A percentile compares a stretch with the other conserved stretches of the same genome.
Conservation (phyloP, 352 stramenopile species). For the Globisporangium apiculatum region DNA sequence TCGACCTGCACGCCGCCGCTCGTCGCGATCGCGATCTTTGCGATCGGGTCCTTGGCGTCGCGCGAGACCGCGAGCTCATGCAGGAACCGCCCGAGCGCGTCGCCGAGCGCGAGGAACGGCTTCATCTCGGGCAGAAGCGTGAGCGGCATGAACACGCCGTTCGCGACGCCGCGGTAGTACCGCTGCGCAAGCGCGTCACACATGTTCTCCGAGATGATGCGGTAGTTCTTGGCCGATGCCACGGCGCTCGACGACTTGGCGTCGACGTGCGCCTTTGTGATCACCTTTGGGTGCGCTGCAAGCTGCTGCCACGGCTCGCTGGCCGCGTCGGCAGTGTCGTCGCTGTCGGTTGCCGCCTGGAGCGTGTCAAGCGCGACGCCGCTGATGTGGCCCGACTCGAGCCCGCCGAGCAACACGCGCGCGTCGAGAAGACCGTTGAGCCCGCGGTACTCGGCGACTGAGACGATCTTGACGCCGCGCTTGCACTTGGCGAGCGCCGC, state of each 20-base stretch:
- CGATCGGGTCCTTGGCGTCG: constrained; percentile 56
- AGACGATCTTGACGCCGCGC: constrained; percentile 85
- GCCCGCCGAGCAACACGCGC: constrained; percentile 56
- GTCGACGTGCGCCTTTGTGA: constrained; percentile 86
- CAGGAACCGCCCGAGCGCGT: constrained; percentile 66
- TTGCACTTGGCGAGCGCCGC: constrained; percentile 86
- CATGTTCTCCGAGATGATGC: constrained; percentile 71
- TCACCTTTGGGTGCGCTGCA: constrained; percentile 82
- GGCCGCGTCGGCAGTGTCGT: constrained; percentile 9
- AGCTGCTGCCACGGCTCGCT: constrained; percentile 53
- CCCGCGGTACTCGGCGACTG: constrained; percentile 65
- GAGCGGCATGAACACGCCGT: constrained; percentile 77
- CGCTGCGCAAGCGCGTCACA: constrained; percentile 59
- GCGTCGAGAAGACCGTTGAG: constrained; percentile 77
- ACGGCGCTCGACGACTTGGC: constrained; percentile 84
- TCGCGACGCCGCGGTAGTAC: constrained; percentile 76
- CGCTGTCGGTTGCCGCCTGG: constrained; percentile 13
- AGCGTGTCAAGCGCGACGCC: constrained; percentile 83
- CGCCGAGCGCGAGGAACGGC: constrained; percentile 64
- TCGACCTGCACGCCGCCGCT: constrained; percentile 65
- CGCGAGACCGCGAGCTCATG: constrained; percentile 59
- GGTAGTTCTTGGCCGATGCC: constrained; percentile 60
- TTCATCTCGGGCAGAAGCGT: constrained; percentile 77
- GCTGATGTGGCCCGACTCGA: constrained; percentile 73
- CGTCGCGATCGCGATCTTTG: constrained; percentile 54